Conservation (phyloP, 768 basidiomycete genomes). For the Coprinopsis sp. region DNA sequence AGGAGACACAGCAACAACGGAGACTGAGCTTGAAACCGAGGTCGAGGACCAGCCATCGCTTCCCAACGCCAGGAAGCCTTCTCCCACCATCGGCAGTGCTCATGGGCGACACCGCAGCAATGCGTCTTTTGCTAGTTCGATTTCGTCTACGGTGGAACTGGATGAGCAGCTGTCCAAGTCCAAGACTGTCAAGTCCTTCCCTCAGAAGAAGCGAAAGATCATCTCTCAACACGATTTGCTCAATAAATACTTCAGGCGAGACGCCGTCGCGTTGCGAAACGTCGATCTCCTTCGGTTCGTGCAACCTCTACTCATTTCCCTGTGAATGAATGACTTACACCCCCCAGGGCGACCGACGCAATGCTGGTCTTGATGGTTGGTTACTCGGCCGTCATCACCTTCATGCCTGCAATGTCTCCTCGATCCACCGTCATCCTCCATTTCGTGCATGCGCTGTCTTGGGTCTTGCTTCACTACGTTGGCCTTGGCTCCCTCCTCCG, state of each 20-base stretch:
- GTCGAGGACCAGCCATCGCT: constrained; percentile 38
- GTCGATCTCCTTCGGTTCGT: constrained; percentile 81
- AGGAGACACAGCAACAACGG: constrained; percentile 62
- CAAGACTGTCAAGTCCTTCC: constrained; percentile 7
- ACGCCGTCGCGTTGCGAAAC: constrained; percentile 75
- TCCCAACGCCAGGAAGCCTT: constrained; percentile 14
- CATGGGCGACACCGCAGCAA: constrained; percentile 27
- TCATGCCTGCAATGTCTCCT: constrained; percentile 55
- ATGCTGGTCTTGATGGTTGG: constrained; percentile 70
- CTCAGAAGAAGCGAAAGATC: constrained; percentile 24
- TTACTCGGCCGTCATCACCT: constrained; percentile 57
- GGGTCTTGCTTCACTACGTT: constrained; percentile 86
- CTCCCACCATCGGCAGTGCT: constrained; percentile 14
- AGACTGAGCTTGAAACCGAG: constrained; percentile 65
- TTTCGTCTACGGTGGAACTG: constrained; percentile 21
- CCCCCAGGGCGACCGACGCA: constrained; percentile 72
- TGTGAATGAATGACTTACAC: constrained; percentile 15
- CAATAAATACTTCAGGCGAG: constrained; percentile 86
- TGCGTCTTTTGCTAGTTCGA: constrained; percentile 31
- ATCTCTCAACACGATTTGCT: constrained; percentile 85
- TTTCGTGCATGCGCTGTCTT: constrained; percentile 76
- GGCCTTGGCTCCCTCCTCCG: constrained; percentile 81
- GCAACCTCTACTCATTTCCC: not conserved
- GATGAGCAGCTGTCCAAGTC: constrained; percentile 9
- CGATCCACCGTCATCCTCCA: constrained; percentile 56